Conservation (phyloP, 768 basidiomycete species). For the Lepiota brunneoincarnata region DNA sequence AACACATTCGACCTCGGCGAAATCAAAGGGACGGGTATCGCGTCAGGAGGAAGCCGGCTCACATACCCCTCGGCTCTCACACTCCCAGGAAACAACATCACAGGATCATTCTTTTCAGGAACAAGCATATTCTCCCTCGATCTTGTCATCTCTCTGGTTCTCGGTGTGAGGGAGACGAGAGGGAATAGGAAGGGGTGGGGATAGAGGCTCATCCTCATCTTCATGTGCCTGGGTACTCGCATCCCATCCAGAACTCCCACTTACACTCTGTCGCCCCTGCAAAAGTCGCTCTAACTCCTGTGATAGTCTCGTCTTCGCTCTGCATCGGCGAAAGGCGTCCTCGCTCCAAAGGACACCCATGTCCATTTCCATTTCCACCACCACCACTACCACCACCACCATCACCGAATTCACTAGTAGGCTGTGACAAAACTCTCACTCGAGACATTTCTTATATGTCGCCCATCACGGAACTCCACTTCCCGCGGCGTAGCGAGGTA, state of each 20-base stretch:
- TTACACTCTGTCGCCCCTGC: not conserved
- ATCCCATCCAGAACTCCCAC: constrained; percentile 6
- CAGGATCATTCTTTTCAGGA: constrained; percentile 21
- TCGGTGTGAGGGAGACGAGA: not conserved
- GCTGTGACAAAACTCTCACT: not conserved
- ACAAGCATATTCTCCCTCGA: constrained; percentile 23
- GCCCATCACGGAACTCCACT: not conserved
- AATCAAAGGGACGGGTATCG: not conserved
- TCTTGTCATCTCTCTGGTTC: constrained; percentile 6
- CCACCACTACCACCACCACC: not conserved
- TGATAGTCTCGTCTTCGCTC: not conserved
- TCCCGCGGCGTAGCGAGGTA: constrained; percentile 3
- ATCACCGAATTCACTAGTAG: not conserved
- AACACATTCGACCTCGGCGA: not conserved
- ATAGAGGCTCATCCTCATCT: not conserved
- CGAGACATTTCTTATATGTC: not conserved
- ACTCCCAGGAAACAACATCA: constrained; percentile 33
- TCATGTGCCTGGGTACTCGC: constrained; percentile 3
- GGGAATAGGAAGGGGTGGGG: not conserved
- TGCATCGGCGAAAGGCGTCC: not conserved
- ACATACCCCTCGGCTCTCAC: constrained; percentile 33
- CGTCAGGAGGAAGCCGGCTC: constrained; percentile 5
- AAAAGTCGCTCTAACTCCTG: not conserved
- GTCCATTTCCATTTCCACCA: not conserved
- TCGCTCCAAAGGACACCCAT: too few relatives aligned